Percentiles rank a stretch among this genome's conserved stretches.
Conservation (phyloP, 1,284 basidiomycete species). For the Amylostereum areolatum region DNA sequence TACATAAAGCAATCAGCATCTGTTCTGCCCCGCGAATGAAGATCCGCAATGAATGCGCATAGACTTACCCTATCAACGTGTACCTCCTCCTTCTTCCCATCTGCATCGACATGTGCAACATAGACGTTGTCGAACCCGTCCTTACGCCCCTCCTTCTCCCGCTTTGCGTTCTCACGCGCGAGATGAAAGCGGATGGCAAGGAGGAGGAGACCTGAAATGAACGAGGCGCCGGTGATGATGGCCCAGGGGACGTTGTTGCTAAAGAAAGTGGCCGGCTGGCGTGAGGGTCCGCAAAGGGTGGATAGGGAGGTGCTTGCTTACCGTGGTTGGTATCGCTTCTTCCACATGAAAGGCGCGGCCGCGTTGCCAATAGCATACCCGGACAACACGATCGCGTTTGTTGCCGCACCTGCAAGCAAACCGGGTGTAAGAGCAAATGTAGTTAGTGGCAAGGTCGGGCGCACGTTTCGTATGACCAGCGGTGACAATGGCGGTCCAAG, state of each 20-base stretch:
- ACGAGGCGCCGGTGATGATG: constrained; percentile 53
- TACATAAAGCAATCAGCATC: not conserved
- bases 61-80: constrained; percentile 55
- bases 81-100: constrained; percentile 46
- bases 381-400: constrained; percentile 66
- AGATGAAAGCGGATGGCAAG: constrained; percentile 51
- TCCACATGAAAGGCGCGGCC: constrained; percentile 71
- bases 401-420: constrained; percentile 28
- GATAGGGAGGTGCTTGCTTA: constrained; percentile 25
- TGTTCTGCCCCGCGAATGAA: not conserved
- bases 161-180: constrained; percentile 53
- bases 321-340: constrained; percentile 57
- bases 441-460: not conserved
- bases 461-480: constrained; percentile 70
- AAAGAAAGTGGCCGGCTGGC: no score
- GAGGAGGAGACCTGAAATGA: constrained; percentile 40
- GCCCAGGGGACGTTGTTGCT: constrained; percentile 64
- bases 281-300: no score
- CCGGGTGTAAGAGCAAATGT: not conserved
- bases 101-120: constrained; percentile 42
- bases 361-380: constrained; percentile 68
- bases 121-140: constrained; percentile 60
- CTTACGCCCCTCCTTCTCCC: constrained; percentile 52
- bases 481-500: constrained; percentile 64
- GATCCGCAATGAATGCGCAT: no score